These are phyloP conservation scores for Lathyrus sativus DNA, from an alignment of 306 rosid species.

Conservation along the genomic window DNA sequence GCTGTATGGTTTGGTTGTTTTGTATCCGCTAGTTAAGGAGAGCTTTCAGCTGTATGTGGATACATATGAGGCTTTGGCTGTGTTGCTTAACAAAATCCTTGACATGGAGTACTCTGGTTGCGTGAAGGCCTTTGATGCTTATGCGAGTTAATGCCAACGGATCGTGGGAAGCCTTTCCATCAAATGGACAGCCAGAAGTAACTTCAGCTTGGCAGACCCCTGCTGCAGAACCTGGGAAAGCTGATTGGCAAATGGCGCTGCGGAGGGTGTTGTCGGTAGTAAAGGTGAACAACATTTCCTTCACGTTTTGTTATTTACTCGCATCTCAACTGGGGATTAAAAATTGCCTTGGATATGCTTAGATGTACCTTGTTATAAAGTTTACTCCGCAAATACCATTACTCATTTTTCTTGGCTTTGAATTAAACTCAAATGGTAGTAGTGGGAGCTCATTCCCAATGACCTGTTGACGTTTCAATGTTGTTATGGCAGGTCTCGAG, in stretches of 20 bases:
- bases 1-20: slow-evolving; percentile 74
- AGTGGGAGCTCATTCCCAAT: too few relatives aligned
- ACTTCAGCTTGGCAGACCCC: slow-evolving; percentile 99
- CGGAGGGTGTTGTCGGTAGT: too few relatives aligned
- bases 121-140: slow-evolving; percentile 89
- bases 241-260: slow-evolving; percentile 96
- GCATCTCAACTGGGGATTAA: too few relatives aligned
- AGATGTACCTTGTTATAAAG: too few relatives aligned
- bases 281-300: too few relatives aligned
- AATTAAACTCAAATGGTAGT: too few relatives aligned
- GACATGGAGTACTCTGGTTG: slow-evolving; percentile 94
- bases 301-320: too few relatives aligned
- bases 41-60: slow-evolving; percentile 91
- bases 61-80: slow-evolving; percentile 84
- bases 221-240: slow-evolving; percentile 88
- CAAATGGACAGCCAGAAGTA: slow-evolving; percentile 80
- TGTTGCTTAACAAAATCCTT: slow-evolving; percentile 86
- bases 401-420: too few relatives aligned
- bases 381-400: too few relatives aligned
- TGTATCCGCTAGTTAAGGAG: slow-evolving; percentile 86
- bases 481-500: too few relatives aligned
- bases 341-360: too few relatives aligned
- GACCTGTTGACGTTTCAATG: too few relatives aligned
- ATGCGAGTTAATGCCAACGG: slow-evolving; percentile 77
- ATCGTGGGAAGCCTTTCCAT: slow-evolving; percentile 94